phyloP scores from a whole-genome alignment of 805 yeast species.

The Alloascoidea africana region DNA sequence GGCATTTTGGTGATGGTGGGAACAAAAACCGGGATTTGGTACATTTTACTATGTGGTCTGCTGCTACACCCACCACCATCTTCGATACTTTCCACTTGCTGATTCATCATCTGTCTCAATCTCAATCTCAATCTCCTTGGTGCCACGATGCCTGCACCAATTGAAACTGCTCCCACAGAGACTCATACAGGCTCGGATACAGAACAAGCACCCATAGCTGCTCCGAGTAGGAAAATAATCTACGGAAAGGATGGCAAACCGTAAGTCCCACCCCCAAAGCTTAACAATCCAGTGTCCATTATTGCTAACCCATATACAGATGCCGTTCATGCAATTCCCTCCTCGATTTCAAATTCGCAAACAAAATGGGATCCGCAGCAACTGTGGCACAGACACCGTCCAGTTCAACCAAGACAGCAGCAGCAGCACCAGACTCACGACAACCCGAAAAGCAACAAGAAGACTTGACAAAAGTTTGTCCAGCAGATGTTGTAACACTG shows the following conservation, averaged over 20 bases:
- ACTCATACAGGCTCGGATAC: no score
- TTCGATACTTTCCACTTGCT: no score
- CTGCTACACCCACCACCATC: no score
- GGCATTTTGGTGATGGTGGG: no score
- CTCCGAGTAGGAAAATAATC: slow-evolving; percentile 15
- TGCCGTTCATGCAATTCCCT: slow-evolving; percentile 85
- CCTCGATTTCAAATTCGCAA: slow-evolving; percentile 62
- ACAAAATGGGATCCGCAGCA: slow-evolving; percentile 10
- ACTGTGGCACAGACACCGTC: slow-evolving; percentile 12
- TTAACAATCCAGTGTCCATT: slow-evolving; percentile 6
- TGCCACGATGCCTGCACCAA: no score
- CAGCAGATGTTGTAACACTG: slow-evolving; percentile 71
- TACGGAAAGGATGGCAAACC: slow-evolving; percentile 90
- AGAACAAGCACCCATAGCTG: not conserved
- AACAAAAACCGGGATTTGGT: no score
- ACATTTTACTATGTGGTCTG: no score
- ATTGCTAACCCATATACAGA: slow-evolving; percentile 15
- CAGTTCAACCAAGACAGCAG: slow-evolving; percentile 7
- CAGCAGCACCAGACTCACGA: slow-evolving; percentile 12
- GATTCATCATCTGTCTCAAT: no score
- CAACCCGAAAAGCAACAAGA: slow-evolving; percentile 9
- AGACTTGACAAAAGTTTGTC: slow-evolving; percentile 38
- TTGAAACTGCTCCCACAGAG: no score
- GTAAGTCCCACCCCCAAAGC: slow-evolving; percentile 29
- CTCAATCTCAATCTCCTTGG: no score